Evolutionary conservation across 768 basidiomycete species (phyloP), one percentile per base, ranked within the genome.

Genomic region (Lactifluus pinguis): DNA sequence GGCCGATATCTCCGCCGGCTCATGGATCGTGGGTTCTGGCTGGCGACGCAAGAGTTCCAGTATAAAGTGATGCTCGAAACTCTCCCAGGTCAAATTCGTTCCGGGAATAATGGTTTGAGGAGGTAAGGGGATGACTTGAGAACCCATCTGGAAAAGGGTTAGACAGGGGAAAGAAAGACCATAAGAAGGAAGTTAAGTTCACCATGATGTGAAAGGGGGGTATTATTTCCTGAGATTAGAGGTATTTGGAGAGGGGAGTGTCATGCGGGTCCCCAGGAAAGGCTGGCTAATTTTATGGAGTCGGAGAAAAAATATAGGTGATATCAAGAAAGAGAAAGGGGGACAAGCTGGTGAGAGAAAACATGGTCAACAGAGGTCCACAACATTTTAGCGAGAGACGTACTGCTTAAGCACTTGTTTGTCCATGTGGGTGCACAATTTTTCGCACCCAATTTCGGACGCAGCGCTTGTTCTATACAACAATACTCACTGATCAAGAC

Each of bases 391-490:
- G 58, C 54, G 57, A 55, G 57, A 53, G 49, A 57, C 45, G 8
- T 39, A 74, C 72, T 32, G 41, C 62, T 73, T 69, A 72, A 71
- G 69, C 67, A 70, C 55, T 76, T 76, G 76, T 77, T 76, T 76
- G 76, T 74, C 73, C 75, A 72, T 76, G 76, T 76, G 75, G 76
- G 75, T 67, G 74, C 73, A 55, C 42, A 25, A 65, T 68, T 57
- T 55, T 50, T 29, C 21, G 61, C 61, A 60, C 69, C 25, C 72
- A 69, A 64, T 73, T 75, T 63, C 39, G 58, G 49, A 34, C 36
- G 34, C 44, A 59, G 53, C 62, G 53, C 56, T 63, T 53, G 52
- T 50, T 34, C 34, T 21, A 19, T n/a, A 34, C 45, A 38, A 29
- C 25, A 41, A 50, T 19, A n/a, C 39, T 15, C 36, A 64, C 52